Evolutionary conservation across 805 yeast species (phyloP), one percentile per base, ranked within the genome.

Genomic region (Lipomyces lipofer): DNA sequence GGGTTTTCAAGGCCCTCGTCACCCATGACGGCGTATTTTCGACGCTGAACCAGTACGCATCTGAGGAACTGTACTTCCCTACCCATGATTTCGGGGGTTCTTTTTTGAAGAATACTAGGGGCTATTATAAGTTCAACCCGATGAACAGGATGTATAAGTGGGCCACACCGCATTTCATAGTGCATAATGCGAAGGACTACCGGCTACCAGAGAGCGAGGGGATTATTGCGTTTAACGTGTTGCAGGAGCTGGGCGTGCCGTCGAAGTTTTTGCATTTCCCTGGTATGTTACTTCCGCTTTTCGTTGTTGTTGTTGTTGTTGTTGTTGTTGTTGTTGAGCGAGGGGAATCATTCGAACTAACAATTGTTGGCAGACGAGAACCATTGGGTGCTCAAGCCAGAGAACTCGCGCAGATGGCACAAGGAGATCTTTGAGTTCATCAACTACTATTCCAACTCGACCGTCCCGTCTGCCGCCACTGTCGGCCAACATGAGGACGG

Each of bases 371-470:
- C 33, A 50, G 63, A 64, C 35, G 67, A 64, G 28, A 59, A 60
- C 38, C 67, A 64, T 29, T 64, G 66, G 66, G 65, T 64, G 17
- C 46, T 60, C 24, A 64, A 64, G 27, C 66, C 66, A 2, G 66
- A 63, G 25, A 64, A 64, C 48, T 54, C 63, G 13, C 50, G 63
- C 24, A 32, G 65, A 43, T 64, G 67, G 67, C 66, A 64, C 43
- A 47, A 55, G 35, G 67, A 64, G 48, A 61, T 64, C 22, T 59
- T 64, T 24, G 56, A 43, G 17, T 63, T 62, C 45, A 54, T 60
- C 12, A 57, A 54, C 28, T 22, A 45, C 10, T 54, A 28, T 19
- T 43, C 60, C 4, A 24, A 47, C 1, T 9, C 52, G 1, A 40
- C 33, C 21, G 36, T 30, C 32, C 22, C 52, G n/a, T 2, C 38